Conservation (phyloP, 805 yeast species). For the Monosporozyma unispora region DNA sequence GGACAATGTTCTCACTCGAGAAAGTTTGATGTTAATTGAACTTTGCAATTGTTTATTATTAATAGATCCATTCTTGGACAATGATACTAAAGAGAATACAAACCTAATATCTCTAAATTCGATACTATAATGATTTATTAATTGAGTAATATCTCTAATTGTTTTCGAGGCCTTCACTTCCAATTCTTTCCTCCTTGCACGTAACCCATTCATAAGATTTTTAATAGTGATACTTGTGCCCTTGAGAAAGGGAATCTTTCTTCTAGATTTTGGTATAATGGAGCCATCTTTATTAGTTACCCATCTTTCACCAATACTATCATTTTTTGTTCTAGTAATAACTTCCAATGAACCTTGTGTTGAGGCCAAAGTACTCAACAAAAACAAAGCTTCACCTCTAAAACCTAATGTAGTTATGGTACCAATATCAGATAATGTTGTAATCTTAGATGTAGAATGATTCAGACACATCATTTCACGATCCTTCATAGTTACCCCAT, state of each 20-base stretch:
- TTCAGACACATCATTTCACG: slow-evolving; percentile 31
- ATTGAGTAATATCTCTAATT: slow-evolving; percentile 16
- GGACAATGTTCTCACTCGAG: slow-evolving; percentile 10
- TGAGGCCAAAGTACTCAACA: slow-evolving; percentile 26
- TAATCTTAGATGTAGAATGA: slow-evolving; percentile 37
- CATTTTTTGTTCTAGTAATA: slow-evolving; percentile 25
- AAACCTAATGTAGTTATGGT: slow-evolving; percentile 35
- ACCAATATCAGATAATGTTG: slow-evolving; percentile 24
- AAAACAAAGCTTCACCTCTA: slow-evolving; percentile 42
- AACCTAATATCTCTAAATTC: slow-evolving; percentile 28
- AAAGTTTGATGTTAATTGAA: slow-evolving; percentile 5
- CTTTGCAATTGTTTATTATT: slow-evolving; percentile 14
- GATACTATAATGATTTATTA: slow-evolving; percentile 29
- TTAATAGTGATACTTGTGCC: slow-evolving; percentile 33
- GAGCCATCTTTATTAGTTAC: slow-evolving; percentile 25
- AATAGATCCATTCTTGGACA: slow-evolving; percentile 15
- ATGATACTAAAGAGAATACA: slow-evolving; percentile 14
- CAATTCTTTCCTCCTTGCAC: slow-evolving; percentile 30
- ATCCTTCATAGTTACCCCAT: slow-evolving; percentile 29
- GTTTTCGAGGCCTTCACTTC: slow-evolving; percentile 20
- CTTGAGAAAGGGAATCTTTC: slow-evolving; percentile 19
- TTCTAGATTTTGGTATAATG: slow-evolving; percentile 9
- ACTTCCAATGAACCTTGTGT: slow-evolving; percentile 26
- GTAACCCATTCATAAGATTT: slow-evolving; percentile 27
- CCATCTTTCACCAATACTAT: slow-evolving; percentile 33